phyloP scores from a whole-genome alignment of 176 grass and related monocot genomes.

The Aegilops longissima region DNA sequence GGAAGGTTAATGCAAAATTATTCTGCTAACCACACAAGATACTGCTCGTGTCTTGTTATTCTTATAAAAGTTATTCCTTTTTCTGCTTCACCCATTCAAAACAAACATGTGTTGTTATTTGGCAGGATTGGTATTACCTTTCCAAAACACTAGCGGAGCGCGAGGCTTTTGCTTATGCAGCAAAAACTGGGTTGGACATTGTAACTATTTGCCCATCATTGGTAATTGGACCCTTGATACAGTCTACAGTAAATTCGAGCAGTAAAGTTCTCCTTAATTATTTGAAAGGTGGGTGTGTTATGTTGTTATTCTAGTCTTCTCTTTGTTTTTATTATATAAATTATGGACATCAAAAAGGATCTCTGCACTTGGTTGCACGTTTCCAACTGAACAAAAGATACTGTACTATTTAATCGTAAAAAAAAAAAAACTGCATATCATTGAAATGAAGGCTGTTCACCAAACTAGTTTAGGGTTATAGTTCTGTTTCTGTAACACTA shows the following conservation, averaged over 20 bases:
- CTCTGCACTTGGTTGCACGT: background rate
- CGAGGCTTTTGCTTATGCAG: slow-evolving; percentile 44
- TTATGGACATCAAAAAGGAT: background rate
- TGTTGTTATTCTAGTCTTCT: background rate
- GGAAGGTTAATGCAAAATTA: background rate
- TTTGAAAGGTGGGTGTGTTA: slow-evolving; percentile 32
- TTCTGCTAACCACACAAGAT: background rate
- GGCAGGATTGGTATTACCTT: slow-evolving; percentile 60
- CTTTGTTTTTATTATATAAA: too few species aligned
- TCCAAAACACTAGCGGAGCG: slow-evolving; percentile 56
- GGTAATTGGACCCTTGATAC: slow-evolving; percentile 48
- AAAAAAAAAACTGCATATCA: background rate
- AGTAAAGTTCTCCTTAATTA: slow-evolving; percentile 39
- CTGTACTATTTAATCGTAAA: background rate
- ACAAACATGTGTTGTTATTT: background rate
- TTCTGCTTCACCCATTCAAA: background rate
- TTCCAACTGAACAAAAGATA: background rate
- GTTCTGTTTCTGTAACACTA: background rate
- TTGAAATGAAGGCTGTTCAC: background rate
- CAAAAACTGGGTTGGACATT: slow-evolving; percentile 43
- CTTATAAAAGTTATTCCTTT: background rate
- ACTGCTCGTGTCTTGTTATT: background rate
- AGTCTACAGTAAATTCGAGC: slow-evolving; percentile 40
- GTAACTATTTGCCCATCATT: slow-evolving; percentile 39
- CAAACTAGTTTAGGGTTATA: background rate